Base-by-base conservation (phyloP, 345 rosid genomes). In the Salix purpurea region DNA sequence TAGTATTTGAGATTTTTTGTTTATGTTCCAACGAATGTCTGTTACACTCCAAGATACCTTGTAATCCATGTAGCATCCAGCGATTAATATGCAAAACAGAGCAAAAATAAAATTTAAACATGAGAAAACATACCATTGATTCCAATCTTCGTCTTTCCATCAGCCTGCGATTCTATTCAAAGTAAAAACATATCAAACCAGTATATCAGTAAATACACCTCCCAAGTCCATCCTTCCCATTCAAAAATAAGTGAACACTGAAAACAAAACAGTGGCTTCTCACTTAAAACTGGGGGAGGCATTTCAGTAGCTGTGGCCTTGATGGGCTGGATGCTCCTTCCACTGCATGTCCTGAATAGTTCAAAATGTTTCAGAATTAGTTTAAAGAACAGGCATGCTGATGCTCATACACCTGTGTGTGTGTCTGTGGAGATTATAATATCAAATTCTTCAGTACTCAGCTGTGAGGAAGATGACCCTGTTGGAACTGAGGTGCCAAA, bases 281-380 rank as follows among this genome's bases (percentile, higher is more conserved):
- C 81, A 96, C 99, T 85, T 67, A 72, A 87, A 75, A 91, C 77
- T 13, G 85, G 76, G 11, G 92, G 84, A 71, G 97, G 99, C 46
- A 85, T 78, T 83, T 87, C 87, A 0, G 94, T 90, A 56, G 97
- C 99, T 1, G 94, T 91, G 76, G 98, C 97, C 86, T 83, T 87
- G 86, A 91, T 79, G 32, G 95, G 91, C 69, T 86, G 94, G 69
- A 88, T 74, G 67, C 77, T 81, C 81, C 81, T 79, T 23, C 71
- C 80, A 56, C 65, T 77, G 89, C 86, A 78, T 72, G 66, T 85
- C 71, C 96, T 95, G 83, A 37, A 78, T 2, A 62, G 21, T 65
- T 18, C 23, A 81, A 26, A 67, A 36, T 8, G 58, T 6, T 7
- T 56, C 48, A 68, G 74, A 42, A 71, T 28, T 14, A 40, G 30